These are phyloP conservation scores for Myriosclerotinia scirpicola DNA, from an alignment of 2,329 filamentous ascomycete species.

Conservation along the genomic window DNA sequence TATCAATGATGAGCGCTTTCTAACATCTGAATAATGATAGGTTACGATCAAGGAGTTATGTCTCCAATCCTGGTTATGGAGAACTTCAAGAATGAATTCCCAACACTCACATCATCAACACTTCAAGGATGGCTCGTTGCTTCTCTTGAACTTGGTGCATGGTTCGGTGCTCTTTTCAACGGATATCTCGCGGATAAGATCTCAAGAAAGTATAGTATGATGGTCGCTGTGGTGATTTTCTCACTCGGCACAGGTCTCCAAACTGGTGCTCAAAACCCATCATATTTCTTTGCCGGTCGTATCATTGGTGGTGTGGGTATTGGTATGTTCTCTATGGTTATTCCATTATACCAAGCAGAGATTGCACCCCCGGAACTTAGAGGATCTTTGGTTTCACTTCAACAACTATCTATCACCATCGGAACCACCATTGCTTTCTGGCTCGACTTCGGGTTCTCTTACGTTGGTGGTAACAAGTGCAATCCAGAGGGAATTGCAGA, in stretches of 20 bases:
- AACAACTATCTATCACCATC: conserved; percentile 57
- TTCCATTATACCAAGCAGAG: conserved; percentile 62
- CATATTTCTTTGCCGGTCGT: conserved; percentile 54
- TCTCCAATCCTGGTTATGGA: conserved; percentile 42
- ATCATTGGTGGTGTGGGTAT: conserved; percentile 52
- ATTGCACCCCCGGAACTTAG: conserved; percentile 57
- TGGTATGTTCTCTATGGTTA: conserved; percentile 50
- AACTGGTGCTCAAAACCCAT: conserved; percentile 45
- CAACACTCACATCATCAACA: conserved; percentile 38
- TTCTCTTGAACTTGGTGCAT: conserved; percentile 42
- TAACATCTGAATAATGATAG: conserved; percentile 1
- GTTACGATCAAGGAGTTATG: conserved; percentile 43
- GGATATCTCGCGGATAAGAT: conserved; percentile 49
- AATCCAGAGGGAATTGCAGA: conserved; percentile 29
- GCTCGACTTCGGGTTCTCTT: conserved; percentile 60
- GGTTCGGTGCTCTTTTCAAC: conserved; percentile 34
- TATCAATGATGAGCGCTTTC: background rate
- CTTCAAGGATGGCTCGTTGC: conserved; percentile 42
- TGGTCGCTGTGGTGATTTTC: conserved; percentile 52
- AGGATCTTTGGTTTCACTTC: conserved; percentile 60
- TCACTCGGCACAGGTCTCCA: conserved; percentile 51
- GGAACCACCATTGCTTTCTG: conserved; percentile 51
- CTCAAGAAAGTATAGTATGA: conserved; percentile 52
- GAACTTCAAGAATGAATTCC: conserved; percentile 43
- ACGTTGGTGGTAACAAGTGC: conserved; percentile 45